Conservation (phyloP, 371 early-diverging fungal genomes). For the Mortierella sp. region DNA sequence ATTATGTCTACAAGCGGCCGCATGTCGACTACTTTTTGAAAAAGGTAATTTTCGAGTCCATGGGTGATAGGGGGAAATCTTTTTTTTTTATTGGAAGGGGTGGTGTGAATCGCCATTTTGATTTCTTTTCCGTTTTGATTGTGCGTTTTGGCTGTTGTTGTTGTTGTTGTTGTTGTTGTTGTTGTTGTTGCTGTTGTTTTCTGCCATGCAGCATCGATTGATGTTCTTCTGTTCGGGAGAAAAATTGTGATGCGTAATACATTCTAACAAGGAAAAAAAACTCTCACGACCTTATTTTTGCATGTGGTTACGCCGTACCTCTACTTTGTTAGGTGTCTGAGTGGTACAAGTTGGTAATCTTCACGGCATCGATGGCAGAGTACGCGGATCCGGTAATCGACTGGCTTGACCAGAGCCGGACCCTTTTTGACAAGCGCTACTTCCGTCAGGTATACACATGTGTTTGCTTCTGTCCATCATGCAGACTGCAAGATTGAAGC, state of each 20-base stretch:
- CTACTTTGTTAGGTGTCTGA: constrained; percentile 76
- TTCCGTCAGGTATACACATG: constrained; percentile 84
- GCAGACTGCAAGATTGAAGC: background rate
- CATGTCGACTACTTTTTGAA: constrained; percentile 95
- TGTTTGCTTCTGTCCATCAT: background rate
- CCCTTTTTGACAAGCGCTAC: constrained; percentile 81
- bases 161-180: background rate
- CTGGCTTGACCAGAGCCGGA: constrained; percentile 87
- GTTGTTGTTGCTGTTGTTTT: too few species aligned
- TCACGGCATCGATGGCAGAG: constrained; percentile 97
- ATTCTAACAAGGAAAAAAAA: background rate
- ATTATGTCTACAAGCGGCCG: constrained; percentile 97
- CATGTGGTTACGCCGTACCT: background rate
- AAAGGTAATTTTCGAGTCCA: constrained; percentile 67
- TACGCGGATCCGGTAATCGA: constrained; percentile 99
- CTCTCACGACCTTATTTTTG: constrained; percentile 1
- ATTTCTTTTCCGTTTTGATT: background rate
- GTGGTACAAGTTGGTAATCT: constrained; percentile 99
- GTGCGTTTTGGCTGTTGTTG: background rate
- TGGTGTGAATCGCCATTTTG: background rate
- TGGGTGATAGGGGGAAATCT: background rate
- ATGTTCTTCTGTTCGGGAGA: background rate
- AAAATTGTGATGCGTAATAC: background rate
- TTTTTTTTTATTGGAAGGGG: too few species aligned
- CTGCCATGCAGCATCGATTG: background rate